Conservation (phyloP, 306 rosid genomes). For the Arachis stenosperma region DNA sequence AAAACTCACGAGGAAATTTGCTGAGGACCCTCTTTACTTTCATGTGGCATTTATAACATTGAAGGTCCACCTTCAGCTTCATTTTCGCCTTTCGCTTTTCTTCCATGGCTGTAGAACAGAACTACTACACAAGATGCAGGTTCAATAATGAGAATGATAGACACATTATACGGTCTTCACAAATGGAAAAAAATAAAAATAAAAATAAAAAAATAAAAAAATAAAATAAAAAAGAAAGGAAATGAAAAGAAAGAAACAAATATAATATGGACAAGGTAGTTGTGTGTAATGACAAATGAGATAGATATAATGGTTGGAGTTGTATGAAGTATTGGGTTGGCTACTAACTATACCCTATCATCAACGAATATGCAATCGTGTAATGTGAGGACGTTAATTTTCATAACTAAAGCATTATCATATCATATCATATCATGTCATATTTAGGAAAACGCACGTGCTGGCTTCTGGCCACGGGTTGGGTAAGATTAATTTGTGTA, state of each 20-base stretch:
- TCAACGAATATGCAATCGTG: background rate
- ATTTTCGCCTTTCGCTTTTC: constrained; percentile 42
- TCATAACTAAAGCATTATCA: background rate
- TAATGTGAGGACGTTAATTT: background rate
- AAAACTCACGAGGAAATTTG: constrained; percentile 68
- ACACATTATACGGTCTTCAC: no score
- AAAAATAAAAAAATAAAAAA: no score
- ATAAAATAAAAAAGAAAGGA: no score
- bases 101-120: constrained; percentile 39
- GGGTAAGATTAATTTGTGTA: no score
- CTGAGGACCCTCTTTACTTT: constrained; percentile 72
- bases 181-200: no score
- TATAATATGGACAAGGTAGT: background rate
- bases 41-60: constrained; percentile 62
- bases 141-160: background rate
- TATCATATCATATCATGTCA: no score
- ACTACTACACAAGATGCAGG: constrained; percentile 16
- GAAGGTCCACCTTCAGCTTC: constrained; percentile 71
- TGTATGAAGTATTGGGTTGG: background rate
- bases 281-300: background rate
- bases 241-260: background rate
- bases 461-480: no score
- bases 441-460: no score
- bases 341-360: background rate
- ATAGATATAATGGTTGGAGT: background rate